Evolutionary conservation across 208 protist genomes (phyloP).

Genomic region (Leishmania mexicana): DNA sequence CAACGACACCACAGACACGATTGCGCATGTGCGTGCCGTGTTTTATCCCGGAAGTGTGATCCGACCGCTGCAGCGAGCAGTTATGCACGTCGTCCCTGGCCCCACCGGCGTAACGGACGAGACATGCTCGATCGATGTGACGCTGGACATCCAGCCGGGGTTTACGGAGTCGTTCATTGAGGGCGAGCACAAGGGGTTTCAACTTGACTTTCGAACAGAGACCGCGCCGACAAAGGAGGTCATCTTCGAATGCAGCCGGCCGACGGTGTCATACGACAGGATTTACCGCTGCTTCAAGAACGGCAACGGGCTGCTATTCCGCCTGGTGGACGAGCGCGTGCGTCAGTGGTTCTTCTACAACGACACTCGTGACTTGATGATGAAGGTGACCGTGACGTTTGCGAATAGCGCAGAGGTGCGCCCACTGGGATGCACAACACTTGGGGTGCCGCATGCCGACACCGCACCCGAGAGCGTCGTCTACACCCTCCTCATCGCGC

Average conservation of each 20-base stretch:
- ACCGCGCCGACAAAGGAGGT: slow-evolving; percentile 48
- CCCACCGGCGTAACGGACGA: slow-evolving; percentile 18
- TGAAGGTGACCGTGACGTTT: slow-evolving; percentile 56
- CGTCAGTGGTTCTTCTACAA: slow-evolving; percentile 65
- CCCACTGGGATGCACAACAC: slow-evolving; percentile 32
- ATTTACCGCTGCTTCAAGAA: slow-evolving; percentile 83
- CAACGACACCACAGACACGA: slow-evolving; percentile 70
- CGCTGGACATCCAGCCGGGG: slow-evolving; percentile 72
- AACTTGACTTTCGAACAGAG: slow-evolving; percentile 65
- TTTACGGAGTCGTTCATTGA: slow-evolving; percentile 82
- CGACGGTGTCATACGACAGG: slow-evolving; percentile 59
- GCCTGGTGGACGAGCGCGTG: slow-evolving; percentile 49
- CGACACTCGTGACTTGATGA: slow-evolving; percentile 57
- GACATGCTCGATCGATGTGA: slow-evolving; percentile 49
- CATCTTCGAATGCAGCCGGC: slow-evolving; percentile 55
- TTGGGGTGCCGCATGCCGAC: slow-evolving; percentile 21
- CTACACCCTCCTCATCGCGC: slow-evolving; percentile 52
- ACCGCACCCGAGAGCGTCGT: slow-evolving; percentile 21
- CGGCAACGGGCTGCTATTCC: slow-evolving; percentile 72
- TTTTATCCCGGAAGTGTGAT: slow-evolving; percentile 43
- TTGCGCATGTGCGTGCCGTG: slow-evolving; percentile 37
- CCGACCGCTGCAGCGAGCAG: slow-evolving; percentile 44
- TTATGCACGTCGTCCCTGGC: slow-evolving; percentile 14
- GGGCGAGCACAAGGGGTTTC: slow-evolving; percentile 50
- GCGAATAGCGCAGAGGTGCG: slow-evolving; percentile 32